phyloP scores from a whole-genome alignment of 352 stramenopile species.

The Phytophthora brassicae region DNA sequence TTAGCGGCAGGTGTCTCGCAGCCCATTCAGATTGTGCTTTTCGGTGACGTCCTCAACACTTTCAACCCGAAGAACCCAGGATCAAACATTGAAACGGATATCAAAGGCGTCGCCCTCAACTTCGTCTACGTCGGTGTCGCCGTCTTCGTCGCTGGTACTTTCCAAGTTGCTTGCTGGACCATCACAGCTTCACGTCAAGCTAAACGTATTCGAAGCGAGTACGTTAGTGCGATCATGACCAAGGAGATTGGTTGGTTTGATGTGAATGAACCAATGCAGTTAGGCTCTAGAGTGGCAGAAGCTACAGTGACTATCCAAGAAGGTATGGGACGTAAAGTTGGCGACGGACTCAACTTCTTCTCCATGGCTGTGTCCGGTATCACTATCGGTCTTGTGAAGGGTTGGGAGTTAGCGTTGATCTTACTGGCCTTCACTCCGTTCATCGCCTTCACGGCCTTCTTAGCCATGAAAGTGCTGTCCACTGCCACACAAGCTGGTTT shows the following conservation, averaged over 20 bases:
- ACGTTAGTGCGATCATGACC: constrained; percentile 55
- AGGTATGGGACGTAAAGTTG: constrained; percentile 65
- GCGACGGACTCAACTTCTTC: constrained; percentile 55
- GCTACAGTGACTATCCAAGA: constrained; percentile 60
- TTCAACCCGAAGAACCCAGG: constrained; percentile 52
- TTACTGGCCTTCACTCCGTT: constrained; percentile 67
- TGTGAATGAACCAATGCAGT: constrained; percentile 62
- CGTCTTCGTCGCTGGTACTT: constrained; percentile 48
- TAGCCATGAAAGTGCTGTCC: constrained; percentile 55
- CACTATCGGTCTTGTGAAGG: constrained; percentile 60
- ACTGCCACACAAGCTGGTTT: constrained; percentile 49
- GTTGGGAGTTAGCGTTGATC: constrained; percentile 69
- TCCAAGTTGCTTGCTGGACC: constrained; percentile 66
- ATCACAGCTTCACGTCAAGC: constrained; percentile 64
- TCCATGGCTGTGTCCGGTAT: constrained; percentile 68
- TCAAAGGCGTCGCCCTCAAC: constrained; percentile 48
- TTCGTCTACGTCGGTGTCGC: constrained; percentile 58
- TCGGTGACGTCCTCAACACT: constrained; percentile 71
- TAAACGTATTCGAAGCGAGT: constrained; percentile 56
- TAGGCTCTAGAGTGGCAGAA: constrained; percentile 52
- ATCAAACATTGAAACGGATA: constrained; percentile 28
- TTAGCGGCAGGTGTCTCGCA: constrained; percentile 49
- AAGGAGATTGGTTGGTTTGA: constrained; percentile 77
- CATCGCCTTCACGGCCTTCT: constrained; percentile 50
- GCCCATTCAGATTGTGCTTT: constrained; percentile 70